Conservation (phyloP, 768 basidiomycete species). For the Amylocystis lapponica region DNA sequence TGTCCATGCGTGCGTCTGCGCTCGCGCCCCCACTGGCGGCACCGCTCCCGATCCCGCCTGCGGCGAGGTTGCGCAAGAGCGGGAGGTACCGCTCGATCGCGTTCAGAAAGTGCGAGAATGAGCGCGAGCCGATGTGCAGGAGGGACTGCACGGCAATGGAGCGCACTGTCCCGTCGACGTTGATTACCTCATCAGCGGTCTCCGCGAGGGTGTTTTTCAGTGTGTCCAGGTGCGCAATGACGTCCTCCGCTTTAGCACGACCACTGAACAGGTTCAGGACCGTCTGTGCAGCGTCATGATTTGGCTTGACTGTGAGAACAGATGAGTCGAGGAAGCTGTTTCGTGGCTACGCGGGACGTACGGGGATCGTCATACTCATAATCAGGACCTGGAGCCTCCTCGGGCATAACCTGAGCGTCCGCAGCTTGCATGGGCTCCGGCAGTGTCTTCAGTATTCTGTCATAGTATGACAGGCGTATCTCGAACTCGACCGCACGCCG, state of each 20-base stretch:
- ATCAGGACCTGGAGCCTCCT: conserved; percentile 69
- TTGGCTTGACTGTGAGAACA: conserved; percentile 51
- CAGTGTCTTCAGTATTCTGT: conserved; percentile 84
- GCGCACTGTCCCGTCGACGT: conserved; percentile 62
- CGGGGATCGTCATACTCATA: conserved; percentile 83
- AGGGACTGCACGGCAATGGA: conserved; percentile 85
- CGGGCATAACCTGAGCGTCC: conserved; percentile 56
- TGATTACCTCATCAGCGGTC: conserved; percentile 51
- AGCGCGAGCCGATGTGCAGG: conserved; percentile 86
- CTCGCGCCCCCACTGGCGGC: conserved; percentile 26
- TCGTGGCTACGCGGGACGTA: conserved; percentile 33
- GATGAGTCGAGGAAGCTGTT: not conserved
- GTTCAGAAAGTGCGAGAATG: conserved; percentile 96
- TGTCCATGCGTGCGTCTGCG: conserved; percentile 57
- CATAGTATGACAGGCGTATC: conserved; percentile 87
- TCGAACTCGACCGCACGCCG: conserved; percentile 84
- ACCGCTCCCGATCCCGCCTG: conserved; percentile 29
- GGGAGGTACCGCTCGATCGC: conserved; percentile 92
- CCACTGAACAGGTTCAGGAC: conserved; percentile 79
- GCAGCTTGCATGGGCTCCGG: conserved; percentile 74
- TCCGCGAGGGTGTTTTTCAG: conserved; percentile 63
- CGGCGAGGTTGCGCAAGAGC: conserved; percentile 59
- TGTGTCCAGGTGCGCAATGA: conserved; percentile 66
- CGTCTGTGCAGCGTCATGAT: conserved; percentile 75
- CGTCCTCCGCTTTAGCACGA: conserved; percentile 74